Evolutionary conservation across 2,329 filamentous ascomycete genomes (phyloP).

Genomic region (Pseudogymnoascus sp.): DNA sequence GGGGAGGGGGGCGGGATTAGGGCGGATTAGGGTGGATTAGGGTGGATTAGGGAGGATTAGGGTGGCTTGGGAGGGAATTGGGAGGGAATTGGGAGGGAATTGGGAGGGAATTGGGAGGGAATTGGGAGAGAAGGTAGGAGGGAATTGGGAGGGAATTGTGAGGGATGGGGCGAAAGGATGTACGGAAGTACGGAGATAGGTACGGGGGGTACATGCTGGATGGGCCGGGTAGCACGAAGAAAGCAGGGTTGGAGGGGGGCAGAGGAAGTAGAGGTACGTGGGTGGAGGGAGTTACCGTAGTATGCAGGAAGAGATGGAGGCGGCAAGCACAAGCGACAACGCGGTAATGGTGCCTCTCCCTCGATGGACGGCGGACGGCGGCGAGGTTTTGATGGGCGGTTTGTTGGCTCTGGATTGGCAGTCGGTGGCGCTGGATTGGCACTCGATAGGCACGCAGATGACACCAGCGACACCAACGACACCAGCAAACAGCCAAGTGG

Average conservation of each 20-base stretch:
- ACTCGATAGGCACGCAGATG: not conserved
- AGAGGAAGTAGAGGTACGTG: not conserved
- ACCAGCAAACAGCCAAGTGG: not conserved
- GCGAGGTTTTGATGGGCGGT: not conserved
- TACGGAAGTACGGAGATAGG: not conserved
- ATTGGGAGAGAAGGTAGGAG: not conserved
- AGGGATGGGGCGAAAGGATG: no score
- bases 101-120: not conserved
- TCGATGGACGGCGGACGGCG: not conserved
- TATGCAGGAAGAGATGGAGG: no score
- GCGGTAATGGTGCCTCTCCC: not conserved
- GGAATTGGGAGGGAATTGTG: not conserved
- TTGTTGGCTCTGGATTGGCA: not conserved
- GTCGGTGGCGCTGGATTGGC: not conserved
- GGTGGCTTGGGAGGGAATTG: no score
- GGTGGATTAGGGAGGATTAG: no score
- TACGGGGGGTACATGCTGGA: not conserved
- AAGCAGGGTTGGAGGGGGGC: not conserved
- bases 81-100: not conserved
- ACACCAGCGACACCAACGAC: not conserved
- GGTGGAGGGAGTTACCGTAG: not conserved
- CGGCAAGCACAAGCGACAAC: no score
- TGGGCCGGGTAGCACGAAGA: not conserved
- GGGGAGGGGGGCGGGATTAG: no score
- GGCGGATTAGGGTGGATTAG: no score